Evolutionary conservation across 169 alveolate species (phyloP), one percentile per base, ranked within the genome.

Genomic region (Eimeria zaria): DNA sequence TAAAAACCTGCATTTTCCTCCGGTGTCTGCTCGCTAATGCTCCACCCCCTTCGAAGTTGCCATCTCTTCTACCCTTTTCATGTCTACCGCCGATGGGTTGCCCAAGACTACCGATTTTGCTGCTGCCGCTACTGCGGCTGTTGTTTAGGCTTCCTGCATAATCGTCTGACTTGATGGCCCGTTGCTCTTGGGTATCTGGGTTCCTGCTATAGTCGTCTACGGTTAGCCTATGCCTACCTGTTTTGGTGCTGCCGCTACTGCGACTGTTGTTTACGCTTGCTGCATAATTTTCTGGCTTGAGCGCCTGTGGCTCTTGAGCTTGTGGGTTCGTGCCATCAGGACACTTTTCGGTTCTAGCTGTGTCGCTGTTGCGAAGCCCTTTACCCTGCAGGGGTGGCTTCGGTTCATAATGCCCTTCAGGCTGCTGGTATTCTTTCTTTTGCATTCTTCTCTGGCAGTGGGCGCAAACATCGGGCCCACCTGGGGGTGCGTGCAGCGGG

Each of bases 41-140:
- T 44, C 67, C 27, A 80, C 14, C 48, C 76, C n/a, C 60, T 39
- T 85, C 93, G 2, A 62, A 5, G 8, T 14, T 62, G 46, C 36
- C 80, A 20, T 33, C 44, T 36, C 48, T 41, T 33, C 60, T 62
- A 27, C 44, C 2, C 9, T 41, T 62, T 36, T 58, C 93, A 46
- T 48, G 11, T 85, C 33, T 81, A 60, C 71, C 62, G 16, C 22
- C 62, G 36, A 20, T 30, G 9, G 76, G 1, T n/a, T 83, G 51
- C 55, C 76, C 51, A 4, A 60, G 55, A 30, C 51, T 85, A 20
- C 74, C 41, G 53, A 3, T 30, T 36, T 36, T 33, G 51, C 91
- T 78, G 64, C 44, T 78, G 64, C 88, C 6, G 41, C 85, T 36
- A 33, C 85, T 74, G 58, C 46, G 27, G 67, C 71, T 46, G 91